These are phyloP conservation scores for Nakazawaea holstii DNA, from an alignment of 805 yeast species.

Conservation along the genomic window DNA sequence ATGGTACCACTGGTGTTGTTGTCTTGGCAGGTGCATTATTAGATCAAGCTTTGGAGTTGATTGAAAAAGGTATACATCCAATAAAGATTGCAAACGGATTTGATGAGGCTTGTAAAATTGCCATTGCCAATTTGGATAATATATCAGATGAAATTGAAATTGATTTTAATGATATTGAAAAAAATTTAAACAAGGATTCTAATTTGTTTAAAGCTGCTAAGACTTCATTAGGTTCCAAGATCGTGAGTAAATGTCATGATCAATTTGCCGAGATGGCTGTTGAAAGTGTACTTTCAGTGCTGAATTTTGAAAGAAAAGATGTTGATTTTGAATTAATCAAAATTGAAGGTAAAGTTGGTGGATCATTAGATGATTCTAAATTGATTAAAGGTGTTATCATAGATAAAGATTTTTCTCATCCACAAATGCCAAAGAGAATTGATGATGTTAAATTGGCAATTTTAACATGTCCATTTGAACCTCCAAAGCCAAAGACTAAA, in stretches of 20 bases:
- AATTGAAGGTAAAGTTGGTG: slow-evolving; percentile 95
- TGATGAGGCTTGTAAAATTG: slow-evolving; percentile 93
- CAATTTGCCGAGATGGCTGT: slow-evolving; percentile 96
- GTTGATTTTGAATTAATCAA: slow-evolving; percentile 96
- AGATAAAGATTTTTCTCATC: slow-evolving; percentile 96
- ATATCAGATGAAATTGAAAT: slow-evolving; percentile 65
- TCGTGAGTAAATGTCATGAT: slow-evolving; percentile 90
- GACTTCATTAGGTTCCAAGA: slow-evolving; percentile 92
- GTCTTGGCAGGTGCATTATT: slow-evolving; percentile 91
- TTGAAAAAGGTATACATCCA: slow-evolving; percentile 97
- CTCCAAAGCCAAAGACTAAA: slow-evolving; percentile 98
- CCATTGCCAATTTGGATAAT: slow-evolving; percentile 67
- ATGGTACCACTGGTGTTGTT: slow-evolving; percentile 98
- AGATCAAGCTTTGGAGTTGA: slow-evolving; percentile 90
- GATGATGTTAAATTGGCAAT: slow-evolving; percentile 86
- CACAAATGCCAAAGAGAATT: slow-evolving; percentile 90
- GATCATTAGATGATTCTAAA: slow-evolving; percentile 79
- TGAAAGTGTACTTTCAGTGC: slow-evolving; percentile 88
- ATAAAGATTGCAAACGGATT: slow-evolving; percentile 95
- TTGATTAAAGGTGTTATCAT: slow-evolving; percentile 87
- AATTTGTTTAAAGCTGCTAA: slow-evolving; percentile 85
- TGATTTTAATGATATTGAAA: slow-evolving; percentile 34
- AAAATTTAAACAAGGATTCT: slow-evolving; percentile 29
- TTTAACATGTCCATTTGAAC: slow-evolving; percentile 97
- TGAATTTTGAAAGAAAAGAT: slow-evolving; percentile 86